A percentile compares a stretch with the other conserved stretches of the same genome.
These are phyloP conservation scores for Gryganskiella cystojenkinii DNA, from an alignment of 192 early-diverging fungal genomes.

Conservation along the genomic window DNA sequence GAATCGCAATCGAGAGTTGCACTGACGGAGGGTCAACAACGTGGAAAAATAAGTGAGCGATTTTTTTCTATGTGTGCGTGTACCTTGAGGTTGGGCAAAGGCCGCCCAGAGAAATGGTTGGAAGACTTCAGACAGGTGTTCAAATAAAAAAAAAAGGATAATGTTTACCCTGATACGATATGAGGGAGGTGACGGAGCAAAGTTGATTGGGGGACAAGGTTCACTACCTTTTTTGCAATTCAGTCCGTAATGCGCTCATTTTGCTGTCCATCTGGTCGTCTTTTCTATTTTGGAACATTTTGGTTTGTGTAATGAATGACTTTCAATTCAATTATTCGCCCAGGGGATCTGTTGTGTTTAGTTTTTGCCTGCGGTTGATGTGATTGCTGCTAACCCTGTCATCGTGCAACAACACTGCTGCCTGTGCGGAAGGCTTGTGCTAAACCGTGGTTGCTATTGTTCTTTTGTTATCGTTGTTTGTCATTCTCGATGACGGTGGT, in stretches of 20 bases:
- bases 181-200: neutral
- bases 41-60: conserved; percentile 36
- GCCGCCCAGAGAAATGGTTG: no score
- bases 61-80: conserved; percentile 7
- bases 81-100: no score
- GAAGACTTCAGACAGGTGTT: no score
- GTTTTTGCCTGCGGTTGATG: no score
- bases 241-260: conserved; percentile 23
- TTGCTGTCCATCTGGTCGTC: conserved; percentile 31
- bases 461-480: neutral
- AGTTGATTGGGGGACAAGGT: neutral
- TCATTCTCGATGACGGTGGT: neutral
- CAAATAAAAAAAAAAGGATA: no score
- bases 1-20: neutral
- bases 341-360: no score
- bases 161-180: no score
- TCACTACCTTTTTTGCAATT: neutral
- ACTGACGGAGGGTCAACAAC: conserved; percentile 1
- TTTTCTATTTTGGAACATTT: conserved; percentile 19
- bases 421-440: no score
- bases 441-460: neutral
- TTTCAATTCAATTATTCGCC: no score
- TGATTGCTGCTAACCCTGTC: no score
- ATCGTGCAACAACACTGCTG: no score
- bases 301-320: no score